Conservation (phyloP, 768 basidiomycete genomes). For the Phylloporus sp. region DNA sequence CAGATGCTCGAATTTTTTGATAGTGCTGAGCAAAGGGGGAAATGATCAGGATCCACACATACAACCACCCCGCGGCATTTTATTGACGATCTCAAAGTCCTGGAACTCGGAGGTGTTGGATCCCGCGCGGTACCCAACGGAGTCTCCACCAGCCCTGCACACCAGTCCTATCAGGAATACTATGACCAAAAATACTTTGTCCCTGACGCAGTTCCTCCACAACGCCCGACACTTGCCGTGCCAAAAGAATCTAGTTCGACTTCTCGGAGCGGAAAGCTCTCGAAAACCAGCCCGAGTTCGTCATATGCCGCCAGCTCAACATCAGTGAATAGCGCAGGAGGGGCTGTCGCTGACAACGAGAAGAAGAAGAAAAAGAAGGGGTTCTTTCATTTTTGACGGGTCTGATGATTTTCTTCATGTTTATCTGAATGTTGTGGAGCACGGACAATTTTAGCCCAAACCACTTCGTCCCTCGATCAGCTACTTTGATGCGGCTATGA, state of each 20-base stretch:
- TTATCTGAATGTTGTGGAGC: neutral
- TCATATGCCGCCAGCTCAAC: constrained; percentile 50
- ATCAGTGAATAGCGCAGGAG: constrained; percentile 37
- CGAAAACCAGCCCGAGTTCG: constrained; percentile 41
- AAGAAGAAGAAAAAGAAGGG: constrained; percentile 78
- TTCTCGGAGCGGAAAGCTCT: constrained; percentile 19
- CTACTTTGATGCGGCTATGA: constrained; percentile 1
- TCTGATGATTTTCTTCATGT: neutral
- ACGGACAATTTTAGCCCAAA: neutral
- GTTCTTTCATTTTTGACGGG: constrained; percentile 56
- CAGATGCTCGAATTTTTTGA: constrained; percentile 37
- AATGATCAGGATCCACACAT: constrained; percentile 78
- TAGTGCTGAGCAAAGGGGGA: constrained; percentile 25
- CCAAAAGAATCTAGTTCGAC: constrained; percentile 23
- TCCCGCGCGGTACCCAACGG: constrained; percentile 70
- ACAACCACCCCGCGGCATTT: constrained; percentile 77
- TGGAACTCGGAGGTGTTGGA: constrained; percentile 85
- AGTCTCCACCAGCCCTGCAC: constrained; percentile 42
- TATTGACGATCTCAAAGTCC: constrained; percentile 78
- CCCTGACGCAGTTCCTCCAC: constrained; percentile 32
- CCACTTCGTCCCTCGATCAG: neutral
- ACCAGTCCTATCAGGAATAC: constrained; percentile 62
- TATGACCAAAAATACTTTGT: constrained; percentile 76
- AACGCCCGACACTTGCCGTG: constrained; percentile 22
- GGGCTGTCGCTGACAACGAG: constrained; percentile 40